Base-by-base conservation (phyloP, 805 yeast genomes). In the Candida awuae region DNA sequence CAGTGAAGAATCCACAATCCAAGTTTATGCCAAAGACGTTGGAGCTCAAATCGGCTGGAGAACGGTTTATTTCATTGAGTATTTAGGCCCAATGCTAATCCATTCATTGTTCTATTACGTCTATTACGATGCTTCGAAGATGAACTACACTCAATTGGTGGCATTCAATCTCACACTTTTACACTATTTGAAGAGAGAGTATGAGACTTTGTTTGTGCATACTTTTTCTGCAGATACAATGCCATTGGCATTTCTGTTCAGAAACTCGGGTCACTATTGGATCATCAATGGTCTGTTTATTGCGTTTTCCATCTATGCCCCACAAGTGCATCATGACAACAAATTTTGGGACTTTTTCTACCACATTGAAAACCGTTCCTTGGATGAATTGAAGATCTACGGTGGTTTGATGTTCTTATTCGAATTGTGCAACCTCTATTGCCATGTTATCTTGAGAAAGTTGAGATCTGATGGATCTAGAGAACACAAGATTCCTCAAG, bases 31-130 rank as follows among this genome's bases (percentile, higher is more conserved):
- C 39, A 88, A 90, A 59, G 98, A 90, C 55, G 67, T 90, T 45
- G 98, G 98, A 16, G 87, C 88, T 1, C 98, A 92, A 62, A 75
- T 92, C 42, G 78, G 80, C 4, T 92, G 97, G 96, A 74, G 83
- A 62, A 72, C 86, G 3, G 97, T 90, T n/a, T 92, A 79, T 55
- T 51, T 85, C 37, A 65, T 85, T 47, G 98, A 92, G 63, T 92
- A 92, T 58, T 50, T 84, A 14, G 97, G 97, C 3, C 98, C 98
- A 8, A 65, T 92, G 41, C 33, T 88, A 29, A 70, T 90, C 52
- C 96, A 88, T 59, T 73, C 85, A 1, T 40, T 85, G 14, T 65
- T 83, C 39, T 90, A 76, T 57, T 68, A 59, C 39, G 56, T 62
- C 34, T 53, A 51, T 34, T 70, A 64, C 38, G 50, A 51, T 18